phyloP scores from a whole-genome alignment of 1,284 basidiomycete genomes.

The Phellopilus nigrolimitatus region DNA sequence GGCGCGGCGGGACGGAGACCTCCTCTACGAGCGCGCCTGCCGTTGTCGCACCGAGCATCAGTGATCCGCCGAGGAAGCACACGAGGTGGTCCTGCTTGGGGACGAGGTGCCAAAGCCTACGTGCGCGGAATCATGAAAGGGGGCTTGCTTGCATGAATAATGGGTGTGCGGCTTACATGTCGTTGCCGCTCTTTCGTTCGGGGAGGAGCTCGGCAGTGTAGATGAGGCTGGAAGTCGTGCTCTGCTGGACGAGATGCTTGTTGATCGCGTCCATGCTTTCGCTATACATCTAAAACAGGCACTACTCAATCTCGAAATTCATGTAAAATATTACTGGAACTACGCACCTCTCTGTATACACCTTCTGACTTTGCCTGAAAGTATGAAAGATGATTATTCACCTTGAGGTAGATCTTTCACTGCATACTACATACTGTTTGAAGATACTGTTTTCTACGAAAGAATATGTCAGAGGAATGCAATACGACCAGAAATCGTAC shows the following conservation, averaged over 20 bases:
- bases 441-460: slow-evolving; percentile 68
- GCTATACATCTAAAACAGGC: slow-evolving; percentile 70
- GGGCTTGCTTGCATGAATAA: slow-evolving; percentile 16
- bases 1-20: slow-evolving; percentile 59
- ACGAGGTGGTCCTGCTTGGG: slow-evolving; percentile 96
- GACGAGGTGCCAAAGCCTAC: slow-evolving; percentile 62
- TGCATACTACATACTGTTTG: slow-evolving; percentile 56
- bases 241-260: slow-evolving; percentile 65
- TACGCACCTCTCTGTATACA: slow-evolving; percentile 69
- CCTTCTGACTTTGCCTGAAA: slow-evolving; percentile 67
- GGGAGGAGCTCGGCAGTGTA: slow-evolving; percentile 83
- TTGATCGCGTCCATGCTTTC: slow-evolving; percentile 81
- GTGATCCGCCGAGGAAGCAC: slow-evolving; percentile 89
- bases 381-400: slow-evolving; percentile 1
- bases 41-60: slow-evolving; percentile 85
- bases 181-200: slow-evolving; percentile 38
- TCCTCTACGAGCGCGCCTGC: slow-evolving; percentile 45
- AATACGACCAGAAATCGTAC: slow-evolving; percentile 26
- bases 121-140: background rate
- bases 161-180: slow-evolving; percentile 39
- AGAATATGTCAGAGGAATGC: background rate
- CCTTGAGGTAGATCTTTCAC: background rate
- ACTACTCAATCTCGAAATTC: slow-evolving; percentile 7
- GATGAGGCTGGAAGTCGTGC: slow-evolving; percentile 52
- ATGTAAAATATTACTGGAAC: background rate